Evolutionary conservation across 257 asterid species (phyloP).

Genomic region (Scutellaria galericulata): DNA sequence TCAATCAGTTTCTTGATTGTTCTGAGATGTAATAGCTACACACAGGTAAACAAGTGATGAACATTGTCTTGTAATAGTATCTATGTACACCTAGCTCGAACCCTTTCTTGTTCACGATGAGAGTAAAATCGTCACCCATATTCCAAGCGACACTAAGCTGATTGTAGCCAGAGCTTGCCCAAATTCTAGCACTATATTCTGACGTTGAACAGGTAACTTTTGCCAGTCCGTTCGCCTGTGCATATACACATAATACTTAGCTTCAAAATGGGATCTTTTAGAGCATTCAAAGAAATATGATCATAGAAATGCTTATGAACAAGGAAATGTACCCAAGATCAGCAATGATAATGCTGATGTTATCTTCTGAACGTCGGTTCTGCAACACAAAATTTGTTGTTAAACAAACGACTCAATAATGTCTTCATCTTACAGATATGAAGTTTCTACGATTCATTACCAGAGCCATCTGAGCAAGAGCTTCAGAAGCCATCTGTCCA

Average conservation of each 20-base stretch:
- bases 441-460: slow-evolving; percentile 44
- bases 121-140: slow-evolving; percentile 77
- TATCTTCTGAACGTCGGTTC: slow-evolving; percentile 83
- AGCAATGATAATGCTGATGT: slow-evolving; percentile 84
- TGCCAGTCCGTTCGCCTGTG: slow-evolving; percentile 85
- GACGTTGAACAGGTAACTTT: slow-evolving; percentile 54
- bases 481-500: slow-evolving; percentile 82
- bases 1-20: slow-evolving; percentile 21
- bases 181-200: slow-evolving; percentile 60
- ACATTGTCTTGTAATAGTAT: slow-evolving; percentile 10
- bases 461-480: slow-evolving; percentile 84
- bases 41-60: slow-evolving; percentile 25
- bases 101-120: slow-evolving; percentile 37
- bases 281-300: background rate
- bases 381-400: slow-evolving; percentile 39
- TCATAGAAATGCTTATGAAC: background rate
- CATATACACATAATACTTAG: background rate
- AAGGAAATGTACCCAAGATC: slow-evolving; percentile 78
- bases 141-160: slow-evolving; percentile 72
- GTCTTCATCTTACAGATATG: background rate
- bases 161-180: slow-evolving; percentile 71
- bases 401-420: background rate
- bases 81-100: slow-evolving; percentile 28
- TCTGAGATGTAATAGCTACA: slow-evolving; percentile 7
- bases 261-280: background rate